phyloP scores from a whole-genome alignment of 352 stramenopile genomes.

The Albugo laibachii region DNA sequence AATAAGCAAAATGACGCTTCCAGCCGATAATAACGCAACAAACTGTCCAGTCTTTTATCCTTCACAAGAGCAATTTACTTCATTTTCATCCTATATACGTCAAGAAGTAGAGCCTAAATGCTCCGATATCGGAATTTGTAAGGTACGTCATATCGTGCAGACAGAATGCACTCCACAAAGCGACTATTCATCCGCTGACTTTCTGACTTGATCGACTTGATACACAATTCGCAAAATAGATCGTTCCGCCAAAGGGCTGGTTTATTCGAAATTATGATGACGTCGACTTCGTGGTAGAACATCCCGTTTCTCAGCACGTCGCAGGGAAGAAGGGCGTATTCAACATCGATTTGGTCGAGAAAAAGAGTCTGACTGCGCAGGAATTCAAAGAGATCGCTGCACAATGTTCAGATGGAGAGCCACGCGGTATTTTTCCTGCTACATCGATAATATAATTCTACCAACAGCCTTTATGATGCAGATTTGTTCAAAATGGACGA shows the following conservation, averaged over 20 bases:
- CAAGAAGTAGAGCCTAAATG: slow-evolving; percentile 64
- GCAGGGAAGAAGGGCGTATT: slow-evolving; percentile 80
- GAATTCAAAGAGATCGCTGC: slow-evolving; percentile 39
- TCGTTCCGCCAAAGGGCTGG: slow-evolving; percentile 56
- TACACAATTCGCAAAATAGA: slow-evolving; percentile 11
- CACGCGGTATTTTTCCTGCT: neutral
- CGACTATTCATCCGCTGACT: neutral
- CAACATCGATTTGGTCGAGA: slow-evolving; percentile 79
- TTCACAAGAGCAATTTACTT: slow-evolving; percentile 64
- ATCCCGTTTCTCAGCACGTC: slow-evolving; percentile 70
- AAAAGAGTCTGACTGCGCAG: slow-evolving; percentile 33
- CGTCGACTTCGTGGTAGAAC: slow-evolving; percentile 25
- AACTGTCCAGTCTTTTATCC: slow-evolving; percentile 69
- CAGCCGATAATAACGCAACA: no score
- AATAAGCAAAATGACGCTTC: no score
- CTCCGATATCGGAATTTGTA: slow-evolving; percentile 71
- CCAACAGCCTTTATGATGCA: slow-evolving; percentile 2
- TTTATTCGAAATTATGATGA: slow-evolving; percentile 47
- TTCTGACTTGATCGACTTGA: neutral
- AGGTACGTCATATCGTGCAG: slow-evolving; percentile 21
- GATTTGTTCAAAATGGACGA: slow-evolving; percentile 21
- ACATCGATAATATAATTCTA: no score
- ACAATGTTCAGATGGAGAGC: neutral
- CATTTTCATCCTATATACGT: slow-evolving; percentile 70
- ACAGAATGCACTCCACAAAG: neutral